These are phyloP conservation scores for Collybia mongolica DNA, from an alignment of 768 basidiomycete species.

Conservation along the genomic window DNA sequence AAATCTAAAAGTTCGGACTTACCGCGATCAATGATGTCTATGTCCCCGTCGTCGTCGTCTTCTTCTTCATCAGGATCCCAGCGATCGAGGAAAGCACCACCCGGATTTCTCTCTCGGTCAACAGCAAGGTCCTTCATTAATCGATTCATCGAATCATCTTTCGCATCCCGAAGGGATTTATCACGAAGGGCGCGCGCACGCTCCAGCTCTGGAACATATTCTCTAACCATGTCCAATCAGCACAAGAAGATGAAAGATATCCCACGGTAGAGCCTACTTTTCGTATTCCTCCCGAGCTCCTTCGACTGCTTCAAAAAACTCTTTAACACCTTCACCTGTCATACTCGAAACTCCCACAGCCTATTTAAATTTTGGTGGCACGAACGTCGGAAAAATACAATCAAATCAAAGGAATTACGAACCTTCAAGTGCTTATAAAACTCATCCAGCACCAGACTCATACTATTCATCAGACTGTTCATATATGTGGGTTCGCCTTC, in stretches of 20 bases:
- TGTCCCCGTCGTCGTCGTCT: slow-evolving; percentile 49
- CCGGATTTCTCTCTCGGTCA: slow-evolving; percentile 66
- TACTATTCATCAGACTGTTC: slow-evolving; percentile 98
- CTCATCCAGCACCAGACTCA: slow-evolving; percentile 97
- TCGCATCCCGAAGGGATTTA: slow-evolving; percentile 59
- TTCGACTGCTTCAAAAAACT: slow-evolving; percentile 91
- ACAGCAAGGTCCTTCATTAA: slow-evolving; percentile 80
- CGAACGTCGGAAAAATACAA: neutral
- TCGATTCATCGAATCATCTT: slow-evolving; percentile 74
- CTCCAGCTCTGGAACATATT: slow-evolving; percentile 89
- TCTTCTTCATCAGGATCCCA: slow-evolving; percentile 64
- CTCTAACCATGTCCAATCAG: slow-evolving; percentile 42
- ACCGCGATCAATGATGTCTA: slow-evolving; percentile 74
- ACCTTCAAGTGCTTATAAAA: slow-evolving; percentile 97
- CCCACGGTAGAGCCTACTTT: slow-evolving; percentile 47
- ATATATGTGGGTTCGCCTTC: slow-evolving; percentile 96
- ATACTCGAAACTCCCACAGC: slow-evolving; percentile 94
- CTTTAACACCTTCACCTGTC: slow-evolving; percentile 92
- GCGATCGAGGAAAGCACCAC: slow-evolving; percentile 49
- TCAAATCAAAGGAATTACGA: slow-evolving; percentile 14
- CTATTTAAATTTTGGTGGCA: slow-evolving; percentile 34
- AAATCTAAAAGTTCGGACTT: slow-evolving; percentile 25
- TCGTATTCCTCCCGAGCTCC: slow-evolving; percentile 87
- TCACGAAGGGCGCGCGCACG: slow-evolving; percentile 66
- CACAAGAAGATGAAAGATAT: neutral